Conservation (phyloP, 2,329 filamentous ascomycete species). For the Pseudocercospora ulei region DNA sequence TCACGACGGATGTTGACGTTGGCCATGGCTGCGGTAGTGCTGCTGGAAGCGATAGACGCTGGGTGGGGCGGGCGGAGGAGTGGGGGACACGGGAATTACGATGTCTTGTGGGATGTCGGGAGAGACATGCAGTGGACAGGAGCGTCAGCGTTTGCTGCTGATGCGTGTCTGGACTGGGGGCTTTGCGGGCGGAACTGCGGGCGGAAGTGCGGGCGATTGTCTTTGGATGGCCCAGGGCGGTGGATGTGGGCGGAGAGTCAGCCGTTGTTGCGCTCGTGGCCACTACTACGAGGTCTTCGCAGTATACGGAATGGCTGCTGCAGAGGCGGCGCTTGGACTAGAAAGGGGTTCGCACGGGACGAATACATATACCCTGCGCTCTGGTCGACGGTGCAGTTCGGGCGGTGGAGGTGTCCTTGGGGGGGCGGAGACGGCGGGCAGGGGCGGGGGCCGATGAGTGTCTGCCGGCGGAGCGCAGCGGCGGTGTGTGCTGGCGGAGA, state of each 20-base stretch:
- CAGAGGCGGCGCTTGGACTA: slow-evolving; percentile 86
- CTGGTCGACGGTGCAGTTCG: slow-evolving; percentile 19
- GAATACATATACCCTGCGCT: slow-evolving; percentile 82
- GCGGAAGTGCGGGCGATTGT: slow-evolving; percentile 10
- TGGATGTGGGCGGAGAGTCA: slow-evolving; percentile 42
- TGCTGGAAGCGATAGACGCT: slow-evolving; percentile 17
- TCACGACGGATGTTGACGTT: slow-evolving; percentile 97
- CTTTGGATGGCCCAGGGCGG: slow-evolving; percentile 11
- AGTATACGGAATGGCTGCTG: slow-evolving; percentile 83
- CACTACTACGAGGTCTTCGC: slow-evolving; percentile 78
- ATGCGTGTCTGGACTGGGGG: slow-evolving; percentile 18
- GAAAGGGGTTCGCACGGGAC: slow-evolving; percentile 89
- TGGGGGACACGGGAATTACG: slow-evolving; percentile 9
- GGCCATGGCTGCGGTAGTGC: slow-evolving; percentile 65
- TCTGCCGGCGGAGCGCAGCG: slow-evolving; percentile 12
- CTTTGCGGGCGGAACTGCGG: slow-evolving; percentile 18
- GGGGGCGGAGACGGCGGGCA: slow-evolving; percentile 18
- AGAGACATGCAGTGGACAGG: slow-evolving; percentile 51
- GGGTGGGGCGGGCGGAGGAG: slow-evolving; percentile 5
- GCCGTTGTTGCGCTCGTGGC: slow-evolving; percentile 83
- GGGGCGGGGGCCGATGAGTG: slow-evolving; percentile 18
- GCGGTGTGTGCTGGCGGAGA: slow-evolving; percentile 10
- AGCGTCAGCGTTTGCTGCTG: slow-evolving; percentile 28
- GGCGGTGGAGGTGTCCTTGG: slow-evolving; percentile 18
- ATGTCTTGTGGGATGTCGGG: slow-evolving; percentile 25